Percentiles rank a stretch among this genome's conserved stretches.
phyloP scores from a whole-genome alignment of 345 rosid genomes.

The Streptanthus diversifolius region DNA sequence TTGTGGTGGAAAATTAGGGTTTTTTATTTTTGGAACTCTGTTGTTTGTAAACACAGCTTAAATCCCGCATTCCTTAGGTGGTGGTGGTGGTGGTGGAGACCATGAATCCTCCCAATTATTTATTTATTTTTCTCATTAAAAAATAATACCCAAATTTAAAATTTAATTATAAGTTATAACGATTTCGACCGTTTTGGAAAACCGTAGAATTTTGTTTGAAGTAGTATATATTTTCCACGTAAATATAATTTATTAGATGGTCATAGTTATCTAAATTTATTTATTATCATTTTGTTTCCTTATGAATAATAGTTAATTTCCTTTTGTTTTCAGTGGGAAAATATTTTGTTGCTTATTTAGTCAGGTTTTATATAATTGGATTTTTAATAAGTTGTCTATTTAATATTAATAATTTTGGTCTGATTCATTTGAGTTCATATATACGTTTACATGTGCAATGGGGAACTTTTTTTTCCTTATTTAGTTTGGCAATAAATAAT shows the following conservation, averaged over 20 bases:
- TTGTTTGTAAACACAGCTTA: constrained; percentile 31
- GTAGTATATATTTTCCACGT: neutral
- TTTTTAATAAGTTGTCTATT: too few relatives aligned
- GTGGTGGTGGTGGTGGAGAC: constrained; percentile 24
- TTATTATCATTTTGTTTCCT: neutral
- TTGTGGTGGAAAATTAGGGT: constrained; percentile 33
- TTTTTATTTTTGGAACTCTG: constrained; percentile 27
- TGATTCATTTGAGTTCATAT: too few relatives aligned
- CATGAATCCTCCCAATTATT: constrained; percentile 27
- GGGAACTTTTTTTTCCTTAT: neutral
- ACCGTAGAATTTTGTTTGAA: constrained; percentile 25
- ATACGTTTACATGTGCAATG: too few relatives aligned
- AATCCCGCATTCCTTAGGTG: constrained; percentile 32
- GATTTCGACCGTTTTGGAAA: constrained; percentile 18
- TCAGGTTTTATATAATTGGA: too few relatives aligned
- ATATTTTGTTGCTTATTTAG: too few relatives aligned
- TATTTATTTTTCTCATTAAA: neutral
- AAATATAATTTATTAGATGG: neutral
- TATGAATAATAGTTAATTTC: neutral
- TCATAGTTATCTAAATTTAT: neutral
- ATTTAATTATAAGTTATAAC: constrained; percentile 14
- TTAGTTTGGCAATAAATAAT: neutral
- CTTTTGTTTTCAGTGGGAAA: neutral
- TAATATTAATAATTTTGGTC: too few relatives aligned
- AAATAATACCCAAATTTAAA: neutral